Conservation (phyloP, 2,329 filamentous ascomycete species). For the Fusarium vanettenii region DNA sequence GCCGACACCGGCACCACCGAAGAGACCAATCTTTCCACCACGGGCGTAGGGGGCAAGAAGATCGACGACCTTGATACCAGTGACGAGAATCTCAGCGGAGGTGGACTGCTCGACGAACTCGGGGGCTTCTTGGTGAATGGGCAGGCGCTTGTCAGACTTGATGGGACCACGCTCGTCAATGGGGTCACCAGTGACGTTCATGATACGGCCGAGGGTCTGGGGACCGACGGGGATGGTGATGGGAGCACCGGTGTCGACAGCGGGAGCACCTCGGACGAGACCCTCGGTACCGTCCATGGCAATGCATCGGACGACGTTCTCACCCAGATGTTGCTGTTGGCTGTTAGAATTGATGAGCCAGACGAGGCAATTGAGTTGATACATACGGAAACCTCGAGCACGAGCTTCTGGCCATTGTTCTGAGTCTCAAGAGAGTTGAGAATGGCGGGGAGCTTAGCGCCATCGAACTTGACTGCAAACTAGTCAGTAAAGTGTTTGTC, state of each 20-base stretch:
- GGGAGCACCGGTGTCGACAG: slow-evolving; percentile 88
- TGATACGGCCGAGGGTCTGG: slow-evolving; percentile 96
- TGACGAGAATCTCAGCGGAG: slow-evolving; percentile 94
- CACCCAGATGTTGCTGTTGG: slow-evolving; percentile 94
- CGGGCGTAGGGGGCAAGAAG: slow-evolving; percentile 98
- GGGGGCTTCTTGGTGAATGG: slow-evolving; percentile 96
- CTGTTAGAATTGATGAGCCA: slow-evolving; percentile 51
- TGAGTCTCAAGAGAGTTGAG: slow-evolving; percentile 94
- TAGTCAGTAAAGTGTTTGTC: slow-evolving; percentile 39
- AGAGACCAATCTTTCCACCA: slow-evolving; percentile 99
- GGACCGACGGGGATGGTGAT: slow-evolving; percentile 97
- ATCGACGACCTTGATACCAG: slow-evolving; percentile 99
- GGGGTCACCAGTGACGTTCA: slow-evolving; percentile 99
- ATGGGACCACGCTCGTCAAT: slow-evolving; percentile 99
- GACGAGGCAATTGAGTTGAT: slow-evolving; percentile 12
- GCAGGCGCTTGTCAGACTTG: slow-evolving; percentile 87
- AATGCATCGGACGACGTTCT: slow-evolving; percentile 99
- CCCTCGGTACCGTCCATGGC: slow-evolving; percentile 99
- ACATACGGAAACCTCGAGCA: slow-evolving; percentile 94
- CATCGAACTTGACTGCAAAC: slow-evolving; percentile 91
- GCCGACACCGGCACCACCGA: slow-evolving; percentile 99
- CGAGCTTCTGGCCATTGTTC: slow-evolving; percentile 93
- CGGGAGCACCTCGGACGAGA: slow-evolving; percentile 92
- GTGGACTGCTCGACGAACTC: slow-evolving; percentile 96
- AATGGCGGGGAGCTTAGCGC: slow-evolving; percentile 92